Conservation (phyloP, 2,329 filamentous ascomycete species). For the Xylaria polymorpha region DNA sequence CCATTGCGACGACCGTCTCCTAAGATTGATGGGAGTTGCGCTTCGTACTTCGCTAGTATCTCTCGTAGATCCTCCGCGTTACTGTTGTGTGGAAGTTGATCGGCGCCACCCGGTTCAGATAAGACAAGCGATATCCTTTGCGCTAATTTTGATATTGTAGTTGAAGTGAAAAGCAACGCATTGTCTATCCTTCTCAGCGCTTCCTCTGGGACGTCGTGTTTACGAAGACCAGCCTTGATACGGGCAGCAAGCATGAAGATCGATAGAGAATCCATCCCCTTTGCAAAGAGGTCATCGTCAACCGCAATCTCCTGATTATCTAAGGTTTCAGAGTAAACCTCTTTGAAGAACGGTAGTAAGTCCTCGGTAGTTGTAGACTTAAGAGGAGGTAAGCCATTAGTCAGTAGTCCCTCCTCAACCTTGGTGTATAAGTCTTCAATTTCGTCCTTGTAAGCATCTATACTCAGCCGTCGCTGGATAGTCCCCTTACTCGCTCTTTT, state of each 20-base stretch:
- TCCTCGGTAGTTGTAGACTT: conserved; percentile 32
- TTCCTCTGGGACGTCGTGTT: conserved; percentile 35
- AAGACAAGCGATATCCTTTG: conserved; percentile 29
- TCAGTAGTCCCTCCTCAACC: conserved; percentile 41
- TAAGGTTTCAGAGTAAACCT: conserved; percentile 42
- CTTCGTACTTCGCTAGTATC: conserved; percentile 29
- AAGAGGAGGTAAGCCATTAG: conserved; percentile 37
- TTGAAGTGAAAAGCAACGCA: conserved; percentile 30
- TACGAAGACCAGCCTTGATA: conserved; percentile 44
- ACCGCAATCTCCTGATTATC: conserved; percentile 33
- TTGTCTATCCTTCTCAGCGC: conserved; percentile 26
- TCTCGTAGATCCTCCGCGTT: conserved; percentile 11
- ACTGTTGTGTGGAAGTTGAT: not conserved
- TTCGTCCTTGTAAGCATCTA: conserved; percentile 43
- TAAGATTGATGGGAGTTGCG: conserved; percentile 25
- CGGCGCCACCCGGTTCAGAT: not conserved
- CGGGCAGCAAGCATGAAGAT: conserved; percentile 42
- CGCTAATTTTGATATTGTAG: conserved; percentile 28
- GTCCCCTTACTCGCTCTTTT: conserved; percentile 45
- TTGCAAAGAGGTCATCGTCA: conserved; percentile 43
- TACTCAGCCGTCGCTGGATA: conserved; percentile 42
- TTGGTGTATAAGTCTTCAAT: conserved; percentile 44
- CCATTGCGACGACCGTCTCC: not conserved
- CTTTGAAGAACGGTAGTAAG: conserved; percentile 39
- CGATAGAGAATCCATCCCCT: conserved; percentile 43